Base-by-base conservation (phyloP, 345 rosid genomes). In the Salix exigua region DNA sequence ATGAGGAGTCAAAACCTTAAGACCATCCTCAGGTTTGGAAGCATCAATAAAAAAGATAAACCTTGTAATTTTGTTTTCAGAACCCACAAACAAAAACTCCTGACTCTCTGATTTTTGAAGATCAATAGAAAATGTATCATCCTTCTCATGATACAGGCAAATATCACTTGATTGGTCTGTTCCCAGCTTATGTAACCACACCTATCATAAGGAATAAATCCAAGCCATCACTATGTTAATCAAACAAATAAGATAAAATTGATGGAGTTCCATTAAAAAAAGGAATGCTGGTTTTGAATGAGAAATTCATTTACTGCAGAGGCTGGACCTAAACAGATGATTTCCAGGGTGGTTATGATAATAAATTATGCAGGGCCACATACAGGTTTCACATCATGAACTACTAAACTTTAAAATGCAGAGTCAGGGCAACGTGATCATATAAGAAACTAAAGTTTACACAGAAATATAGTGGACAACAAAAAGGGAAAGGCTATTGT, bases 101-200 rank as follows among this genome's bases (percentile, higher is more conserved):
- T 93, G 83, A 83, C 91, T 93, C 85, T 90, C 98, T 72, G 98
- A 93, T 71, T 94, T 84, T 50, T 77, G 72, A 70, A 95, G 91
- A 68, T 68, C 88, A 77, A 95, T 82, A 77, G 91, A 87, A 84
- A 90, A 95, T 84, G 82, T 93, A 70, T 93, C 97, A 86, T 95
- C 96, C 85, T 91, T 86, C 85, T 95, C 98, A 51, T 93, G 96
- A 79, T 93, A 91, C 73, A 95, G 92, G 85, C 97, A 88, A 19
- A 77, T 64, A 78, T 95, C 99, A 80, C 74, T 86, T 46, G 87
- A 82, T 60, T 89, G 98, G 42, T 88, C 91, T 2, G 94, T 84
- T 71, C 89, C 98, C 88, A 95, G 68, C 87, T 88, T 89, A 83
- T 95, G 99, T 71, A 93, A 83, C 99, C 99, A 95, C 58, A 81